Base-by-base conservation (phyloP, 345 rosid species). In the Brassica incana region DNA sequence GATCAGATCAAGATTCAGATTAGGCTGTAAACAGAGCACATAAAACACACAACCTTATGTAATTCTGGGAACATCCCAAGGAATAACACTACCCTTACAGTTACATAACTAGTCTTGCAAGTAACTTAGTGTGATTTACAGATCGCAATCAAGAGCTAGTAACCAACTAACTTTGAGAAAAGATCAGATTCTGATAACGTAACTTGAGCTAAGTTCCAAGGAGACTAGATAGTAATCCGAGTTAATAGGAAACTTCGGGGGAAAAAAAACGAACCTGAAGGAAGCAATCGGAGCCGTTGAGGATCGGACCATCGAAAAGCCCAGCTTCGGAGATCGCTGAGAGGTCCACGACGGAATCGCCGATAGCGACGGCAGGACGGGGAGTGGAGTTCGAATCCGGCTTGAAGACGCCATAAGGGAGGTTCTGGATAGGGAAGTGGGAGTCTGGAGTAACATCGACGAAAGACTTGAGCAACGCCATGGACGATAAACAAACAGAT, bases 381-480 rank as follows among this genome's bases (percentile, higher is more conserved):
- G 94, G 84, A 15, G 82, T n/a, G 4, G 87, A 87, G 73, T 67
- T 72, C 9, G 86, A 72, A 2, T 83, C 78, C 16, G 87, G 89
- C 86, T 85, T 87, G 93, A 93, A 95, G 12, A 89, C 97, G 11
- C 99, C 98, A 62, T 81, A 91, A 1, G 98, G 99, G 14, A 95
- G 94, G 87, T 95, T 95, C 82, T 95, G 98, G 84, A 93, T 91
- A 29, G 99, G 94, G 84, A 93, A 95, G 82, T 95, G 98, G 14
- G 94, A 92, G 68, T 81, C 89, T 7, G 90, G 82, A 29, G 74
- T 65, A 61, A 91, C 93, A 66, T 87, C 78, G 66, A 93, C 18
- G 84, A 95, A 95, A 15, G 96, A 91, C 67, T 86, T 84, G 62
- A 77, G 45, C 83, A 85, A 84, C 32, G 88, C 91, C 98, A 88